Evolutionary conservation across 2,329 filamentous ascomycete species (phyloP).

Genomic region (Paecilomyces sp.): DNA sequence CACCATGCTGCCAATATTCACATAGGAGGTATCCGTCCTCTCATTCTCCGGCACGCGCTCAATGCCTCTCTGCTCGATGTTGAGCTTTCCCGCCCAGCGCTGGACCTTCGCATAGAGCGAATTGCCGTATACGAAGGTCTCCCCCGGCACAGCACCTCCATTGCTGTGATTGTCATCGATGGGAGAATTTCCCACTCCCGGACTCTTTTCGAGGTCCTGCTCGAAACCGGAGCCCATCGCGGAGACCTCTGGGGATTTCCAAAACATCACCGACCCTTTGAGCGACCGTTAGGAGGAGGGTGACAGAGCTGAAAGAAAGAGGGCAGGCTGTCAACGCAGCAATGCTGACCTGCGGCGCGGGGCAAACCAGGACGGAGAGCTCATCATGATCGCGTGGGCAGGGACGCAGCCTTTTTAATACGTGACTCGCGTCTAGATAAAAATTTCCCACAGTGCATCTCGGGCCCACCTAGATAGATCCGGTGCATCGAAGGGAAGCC

Average conservation of each 20-base stretch:
- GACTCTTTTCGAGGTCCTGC: slow-evolving; percentile 26
- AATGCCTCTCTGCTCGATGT: slow-evolving; percentile 68
- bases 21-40: slow-evolving; percentile 56
- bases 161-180: slow-evolving; percentile 26
- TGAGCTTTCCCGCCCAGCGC: slow-evolving; percentile 56
- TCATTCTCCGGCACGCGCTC: slow-evolving; percentile 67
- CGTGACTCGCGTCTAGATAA: not conserved
- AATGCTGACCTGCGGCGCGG: not conserved
- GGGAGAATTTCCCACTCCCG: slow-evolving; percentile 17
- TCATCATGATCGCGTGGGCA: not conserved
- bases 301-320: not conserved
- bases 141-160: slow-evolving; percentile 48
- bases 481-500: not conserved
- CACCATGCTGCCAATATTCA: slow-evolving; percentile 67
- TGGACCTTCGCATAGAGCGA: slow-evolving; percentile 53
- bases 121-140: slow-evolving; percentile 53
- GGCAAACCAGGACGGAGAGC: not conserved
- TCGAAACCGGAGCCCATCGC: slow-evolving; percentile 4
- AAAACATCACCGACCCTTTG: not conserved
- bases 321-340: not conserved
- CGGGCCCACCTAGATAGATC: not conserved
- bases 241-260: not conserved
- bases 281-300: not conserved
- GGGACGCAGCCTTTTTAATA: not conserved
- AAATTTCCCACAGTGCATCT: not conserved